Conservation (phyloP, 169 alveolate genomes). For the Eimeria zaria region DNA sequence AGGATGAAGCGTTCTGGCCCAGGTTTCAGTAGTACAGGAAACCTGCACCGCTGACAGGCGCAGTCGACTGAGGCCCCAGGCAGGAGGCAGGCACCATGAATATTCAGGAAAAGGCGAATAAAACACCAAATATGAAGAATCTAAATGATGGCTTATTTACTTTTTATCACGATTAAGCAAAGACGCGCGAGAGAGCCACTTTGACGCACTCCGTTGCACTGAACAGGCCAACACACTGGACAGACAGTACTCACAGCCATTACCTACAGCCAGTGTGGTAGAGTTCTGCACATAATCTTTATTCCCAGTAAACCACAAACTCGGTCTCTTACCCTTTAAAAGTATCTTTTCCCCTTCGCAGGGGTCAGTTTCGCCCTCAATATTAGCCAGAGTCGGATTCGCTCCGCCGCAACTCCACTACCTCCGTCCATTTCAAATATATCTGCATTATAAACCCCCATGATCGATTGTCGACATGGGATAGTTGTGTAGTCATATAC, state of each 20-base stretch:
- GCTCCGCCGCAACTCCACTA: neutral
- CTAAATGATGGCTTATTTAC: neutral
- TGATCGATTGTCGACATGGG: neutral
- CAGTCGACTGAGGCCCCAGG: constrained; percentile 66
- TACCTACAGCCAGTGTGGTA: neutral
- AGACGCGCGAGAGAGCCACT: neutral
- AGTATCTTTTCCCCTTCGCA: neutral
- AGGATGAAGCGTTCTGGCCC: neutral
- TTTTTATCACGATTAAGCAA: neutral
- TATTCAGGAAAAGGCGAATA: neutral
- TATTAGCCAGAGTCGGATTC: neutral
- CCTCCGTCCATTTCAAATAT: neutral
- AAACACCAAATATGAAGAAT: neutral
- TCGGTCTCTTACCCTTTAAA: neutral
- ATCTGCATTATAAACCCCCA: neutral
- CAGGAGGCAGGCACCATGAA: constrained; percentile 10
- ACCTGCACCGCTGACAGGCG: constrained; percentile 51
- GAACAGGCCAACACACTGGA: constrained; percentile 43
- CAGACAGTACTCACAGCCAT: constrained; percentile 3
- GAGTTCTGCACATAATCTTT: neutral
- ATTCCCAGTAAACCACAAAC: neutral
- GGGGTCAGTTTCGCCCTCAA: neutral
- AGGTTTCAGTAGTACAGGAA: constrained; percentile 15
- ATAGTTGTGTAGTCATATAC: neutral
- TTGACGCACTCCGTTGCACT: neutral